These are phyloP conservation scores for Powellomyces hirtus DNA, from an alignment of 192 early-diverging fungal species.

Conservation along the genomic window DNA sequence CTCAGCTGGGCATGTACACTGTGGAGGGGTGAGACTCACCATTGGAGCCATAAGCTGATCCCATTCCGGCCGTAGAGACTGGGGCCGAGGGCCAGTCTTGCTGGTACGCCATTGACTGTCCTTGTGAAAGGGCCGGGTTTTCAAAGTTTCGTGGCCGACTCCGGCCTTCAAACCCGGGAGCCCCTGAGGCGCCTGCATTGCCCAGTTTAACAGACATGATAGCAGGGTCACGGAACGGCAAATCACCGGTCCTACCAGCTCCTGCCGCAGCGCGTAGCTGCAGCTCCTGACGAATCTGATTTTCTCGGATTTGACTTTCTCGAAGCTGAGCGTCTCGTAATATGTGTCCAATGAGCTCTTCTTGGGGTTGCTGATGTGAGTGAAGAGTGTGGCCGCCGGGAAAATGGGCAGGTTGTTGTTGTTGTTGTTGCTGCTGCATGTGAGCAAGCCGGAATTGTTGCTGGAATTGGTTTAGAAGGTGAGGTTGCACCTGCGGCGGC, in stretches of 20 bases:
- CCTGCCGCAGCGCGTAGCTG: conserved; percentile 21
- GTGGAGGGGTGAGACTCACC: conserved; percentile 39
- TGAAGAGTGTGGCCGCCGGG: not conserved
- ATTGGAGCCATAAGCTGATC: conserved; percentile 19
- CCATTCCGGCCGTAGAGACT: not conserved
- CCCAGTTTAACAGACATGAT: conserved; percentile 31
- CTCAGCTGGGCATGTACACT: too few relatives aligned
- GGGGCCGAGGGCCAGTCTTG: conserved; percentile 20
- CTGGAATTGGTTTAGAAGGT: conserved; percentile 26
- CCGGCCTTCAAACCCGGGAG: conserved; percentile 29
- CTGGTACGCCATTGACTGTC: conserved; percentile 11
- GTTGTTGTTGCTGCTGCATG: too few relatives aligned
- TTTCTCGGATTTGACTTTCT: conserved; percentile 35
- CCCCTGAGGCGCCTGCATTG: conserved; percentile 5
- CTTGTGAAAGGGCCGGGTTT: not conserved
- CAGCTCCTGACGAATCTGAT: conserved; percentile 33
- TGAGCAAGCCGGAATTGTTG: conserved; percentile 35
- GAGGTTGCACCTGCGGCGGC: conserved; percentile 20
- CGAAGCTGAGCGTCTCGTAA: conserved; percentile 43
- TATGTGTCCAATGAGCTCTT: conserved; percentile 39
- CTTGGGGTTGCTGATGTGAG: conserved; percentile 27
- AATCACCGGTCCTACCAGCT: not conserved
- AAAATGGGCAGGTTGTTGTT: conserved; percentile 35
- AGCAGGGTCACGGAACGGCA: conserved; percentile 31
- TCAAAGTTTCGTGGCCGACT: conserved; percentile 1